These are phyloP conservation scores for Styphnolobium japonicum DNA, from an alignment of 306 rosid species.

Conservation along the genomic window DNA sequence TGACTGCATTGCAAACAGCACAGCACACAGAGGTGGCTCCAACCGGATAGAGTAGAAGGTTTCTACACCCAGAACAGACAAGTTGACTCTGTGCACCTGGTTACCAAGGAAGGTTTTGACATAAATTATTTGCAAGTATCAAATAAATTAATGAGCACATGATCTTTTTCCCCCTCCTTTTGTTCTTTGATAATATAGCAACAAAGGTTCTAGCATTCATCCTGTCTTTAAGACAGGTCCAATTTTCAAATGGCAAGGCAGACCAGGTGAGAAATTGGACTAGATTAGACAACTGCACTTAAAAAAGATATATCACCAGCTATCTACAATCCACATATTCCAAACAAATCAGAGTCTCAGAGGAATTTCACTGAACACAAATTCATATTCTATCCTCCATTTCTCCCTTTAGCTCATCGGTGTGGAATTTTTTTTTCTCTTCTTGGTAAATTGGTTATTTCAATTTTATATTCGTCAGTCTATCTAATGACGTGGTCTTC, in stretches of 20 bases:
- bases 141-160: background rate
- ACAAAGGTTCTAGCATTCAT: background rate
- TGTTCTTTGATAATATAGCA: background rate
- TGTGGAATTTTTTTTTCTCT: background rate
- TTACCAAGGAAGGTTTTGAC: constrained; percentile 19
- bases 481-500: background rate
- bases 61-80: constrained; percentile 89
- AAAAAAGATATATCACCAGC: background rate
- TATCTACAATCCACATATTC: background rate
- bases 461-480: background rate
- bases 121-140: background rate
- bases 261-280: background rate
- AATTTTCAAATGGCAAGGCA: background rate
- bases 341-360: background rate
- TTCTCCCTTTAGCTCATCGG: background rate
- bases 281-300: background rate
- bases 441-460: background rate
- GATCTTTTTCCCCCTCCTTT: background rate
- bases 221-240: background rate
- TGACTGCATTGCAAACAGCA: constrained; percentile 91
- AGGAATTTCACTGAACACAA: background rate
- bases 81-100: constrained; percentile 81
- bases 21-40: constrained; percentile 96
- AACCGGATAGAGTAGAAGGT: constrained; percentile 71
- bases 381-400: background rate